phyloP scores from a whole-genome alignment of 441 rosid genomes.

The Bruguiera hainesii region DNA sequence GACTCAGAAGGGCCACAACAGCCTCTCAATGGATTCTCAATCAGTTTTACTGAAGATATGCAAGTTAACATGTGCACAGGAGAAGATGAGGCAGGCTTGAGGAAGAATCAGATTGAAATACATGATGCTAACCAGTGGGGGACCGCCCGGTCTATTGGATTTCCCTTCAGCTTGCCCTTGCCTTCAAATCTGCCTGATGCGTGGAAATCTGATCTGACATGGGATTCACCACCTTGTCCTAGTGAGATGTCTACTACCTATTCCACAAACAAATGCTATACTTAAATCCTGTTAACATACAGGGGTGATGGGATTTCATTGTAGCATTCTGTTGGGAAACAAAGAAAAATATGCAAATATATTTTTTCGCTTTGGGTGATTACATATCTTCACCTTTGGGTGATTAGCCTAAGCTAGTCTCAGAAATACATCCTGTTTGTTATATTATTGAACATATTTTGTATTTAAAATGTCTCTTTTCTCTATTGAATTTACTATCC shows the following conservation, averaged over 20 bases:
- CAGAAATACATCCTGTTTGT: slow-evolving; percentile 11
- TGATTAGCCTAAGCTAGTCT: slow-evolving; percentile 10
- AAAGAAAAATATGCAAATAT: neutral
- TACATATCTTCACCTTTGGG: neutral
- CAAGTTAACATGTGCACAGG: slow-evolving; percentile 21
- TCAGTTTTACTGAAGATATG: slow-evolving; percentile 35
- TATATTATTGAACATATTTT: slow-evolving; percentile 31
- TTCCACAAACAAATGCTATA: slow-evolving; percentile 54
- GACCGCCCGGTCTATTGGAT: slow-evolving; percentile 29
- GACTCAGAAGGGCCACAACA: slow-evolving; percentile 34
- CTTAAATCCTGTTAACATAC: slow-evolving; percentile 21
- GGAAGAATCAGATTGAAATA: slow-evolving; percentile 21
- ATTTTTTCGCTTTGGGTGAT: slow-evolving; percentile 6
- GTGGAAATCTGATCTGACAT: slow-evolving; percentile 39
- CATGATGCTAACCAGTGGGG: slow-evolving; percentile 29
- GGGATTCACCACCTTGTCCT: slow-evolving; percentile 58
- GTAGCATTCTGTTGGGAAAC: slow-evolving; percentile 15
- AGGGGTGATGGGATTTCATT: slow-evolving; percentile 15
- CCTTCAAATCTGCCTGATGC: slow-evolving; percentile 28
- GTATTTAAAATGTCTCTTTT: slow-evolving; percentile 9
- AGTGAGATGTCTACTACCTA: slow-evolving; percentile 52
- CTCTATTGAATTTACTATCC: slow-evolving; percentile 24
- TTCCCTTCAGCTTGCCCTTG: slow-evolving; percentile 59
- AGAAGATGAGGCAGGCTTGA: slow-evolving; percentile 26
- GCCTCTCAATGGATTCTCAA: slow-evolving; percentile 35